phyloP scores from a whole-genome alignment of 306 rosid genomes.

The Fagus crenata region DNA sequence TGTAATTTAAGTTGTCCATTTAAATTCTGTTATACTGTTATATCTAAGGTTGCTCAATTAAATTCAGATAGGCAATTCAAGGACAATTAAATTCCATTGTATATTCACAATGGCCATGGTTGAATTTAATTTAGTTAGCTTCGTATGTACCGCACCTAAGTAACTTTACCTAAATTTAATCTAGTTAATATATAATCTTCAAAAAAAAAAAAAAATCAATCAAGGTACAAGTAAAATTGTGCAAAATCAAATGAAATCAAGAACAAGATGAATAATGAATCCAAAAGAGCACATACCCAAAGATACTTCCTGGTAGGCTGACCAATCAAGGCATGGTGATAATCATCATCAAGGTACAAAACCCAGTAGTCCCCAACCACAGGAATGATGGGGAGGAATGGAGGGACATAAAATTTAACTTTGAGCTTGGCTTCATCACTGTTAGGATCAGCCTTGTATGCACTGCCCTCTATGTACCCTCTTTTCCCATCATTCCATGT shows the following conservation, averaged over 20 bases:
- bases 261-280: background rate
- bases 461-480: slow-evolving; percentile 61
- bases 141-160: too few species aligned
- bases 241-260: background rate
- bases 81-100: too few species aligned
- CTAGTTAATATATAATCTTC: too few species aligned
- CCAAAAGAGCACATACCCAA: slow-evolving; percentile 51
- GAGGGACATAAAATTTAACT: slow-evolving; percentile 85
- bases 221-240: background rate
- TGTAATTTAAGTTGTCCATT: too few species aligned
- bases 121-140: too few species aligned
- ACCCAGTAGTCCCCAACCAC: slow-evolving; percentile 86
- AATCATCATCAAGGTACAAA: slow-evolving; percentile 63
- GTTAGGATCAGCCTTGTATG: slow-evolving; percentile 62
- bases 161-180: too few species aligned
- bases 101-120: too few species aligned
- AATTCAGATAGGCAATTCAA: too few species aligned
- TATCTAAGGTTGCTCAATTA: too few species aligned
- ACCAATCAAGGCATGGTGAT: slow-evolving; percentile 73
- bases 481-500: slow-evolving; percentile 73
- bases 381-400: slow-evolving; percentile 76
- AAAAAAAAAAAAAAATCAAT: too few species aligned
- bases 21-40: too few species aligned
- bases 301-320: slow-evolving; percentile 71
- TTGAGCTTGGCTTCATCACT: slow-evolving; percentile 90